A percentile compares a stretch with the other conserved stretches of the same genome.
Conservation (phyloP, 257 asterid species). For the Solanum ossicruentum region DNA sequence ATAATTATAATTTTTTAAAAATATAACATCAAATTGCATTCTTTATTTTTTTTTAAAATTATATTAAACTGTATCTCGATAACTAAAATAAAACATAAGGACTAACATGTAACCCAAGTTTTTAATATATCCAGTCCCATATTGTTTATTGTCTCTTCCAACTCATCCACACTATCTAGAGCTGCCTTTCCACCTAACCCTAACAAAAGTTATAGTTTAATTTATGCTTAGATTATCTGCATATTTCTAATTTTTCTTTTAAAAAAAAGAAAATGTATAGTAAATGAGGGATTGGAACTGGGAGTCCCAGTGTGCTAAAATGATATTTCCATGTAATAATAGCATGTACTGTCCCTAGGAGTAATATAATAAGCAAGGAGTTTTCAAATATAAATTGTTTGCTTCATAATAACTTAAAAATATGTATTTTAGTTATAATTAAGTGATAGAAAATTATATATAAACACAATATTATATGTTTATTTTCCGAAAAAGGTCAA, state of each 20-base stretch:
- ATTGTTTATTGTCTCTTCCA: not conserved
- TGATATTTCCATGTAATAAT: not conserved
- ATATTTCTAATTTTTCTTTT: not conserved
- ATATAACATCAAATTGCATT: too few relatives aligned
- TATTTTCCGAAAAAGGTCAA: too few relatives aligned
- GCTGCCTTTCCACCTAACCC: not conserved
- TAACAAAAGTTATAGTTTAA: not conserved
- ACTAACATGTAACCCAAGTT: not conserved
- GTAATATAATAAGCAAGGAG: not conserved
- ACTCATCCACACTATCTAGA: not conserved
- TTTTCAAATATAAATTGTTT: too few relatives aligned
- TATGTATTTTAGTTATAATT: not conserved
- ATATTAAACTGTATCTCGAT: too few relatives aligned
- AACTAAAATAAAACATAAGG: too few relatives aligned
- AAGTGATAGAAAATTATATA: too few relatives aligned
- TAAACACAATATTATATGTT: too few relatives aligned
- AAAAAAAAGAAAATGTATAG: not conserved
- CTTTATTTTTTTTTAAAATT: too few relatives aligned
- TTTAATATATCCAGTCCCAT: not conserved
- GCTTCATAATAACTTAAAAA: not conserved
- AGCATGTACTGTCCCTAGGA: too few relatives aligned
- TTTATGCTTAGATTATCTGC: not conserved
- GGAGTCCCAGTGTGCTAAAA: not conserved
- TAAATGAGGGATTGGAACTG: not conserved
- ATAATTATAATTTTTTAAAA: too few relatives aligned